Conservation (phyloP, 352 stramenopile species). For the Pseudoperonospora humuli region DNA sequence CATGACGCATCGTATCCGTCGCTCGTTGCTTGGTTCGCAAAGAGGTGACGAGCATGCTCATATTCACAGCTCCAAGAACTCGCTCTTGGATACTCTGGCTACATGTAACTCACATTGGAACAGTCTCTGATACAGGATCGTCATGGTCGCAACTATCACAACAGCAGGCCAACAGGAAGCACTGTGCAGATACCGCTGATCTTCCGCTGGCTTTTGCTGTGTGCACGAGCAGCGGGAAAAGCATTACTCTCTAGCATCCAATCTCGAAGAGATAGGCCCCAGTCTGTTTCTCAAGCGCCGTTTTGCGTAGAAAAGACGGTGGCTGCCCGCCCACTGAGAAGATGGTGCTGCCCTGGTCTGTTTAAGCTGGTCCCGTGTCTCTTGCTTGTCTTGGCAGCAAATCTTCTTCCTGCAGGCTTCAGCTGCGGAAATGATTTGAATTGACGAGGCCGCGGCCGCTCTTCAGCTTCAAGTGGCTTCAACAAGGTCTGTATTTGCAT, state of each 20-base stretch:
- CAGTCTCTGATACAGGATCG: too few relatives aligned
- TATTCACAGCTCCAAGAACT: too few relatives aligned
- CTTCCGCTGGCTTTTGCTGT: constrained; percentile 7
- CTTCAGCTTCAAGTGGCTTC: constrained; percentile 13
- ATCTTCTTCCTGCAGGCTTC: constrained; percentile 15
- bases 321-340: constrained; percentile 7
- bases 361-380: constrained; percentile 3
- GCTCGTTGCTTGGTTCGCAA: too few relatives aligned
- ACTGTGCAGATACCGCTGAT: neutral
- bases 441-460: constrained; percentile 3
- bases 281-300: constrained; percentile 2
- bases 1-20: too few relatives aligned
- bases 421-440: constrained; percentile 23
- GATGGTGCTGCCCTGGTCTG: constrained; percentile 17
- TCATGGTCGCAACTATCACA: too few relatives aligned
- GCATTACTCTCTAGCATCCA: constrained; percentile 8
- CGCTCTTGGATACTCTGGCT: too few relatives aligned
- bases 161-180: neutral
- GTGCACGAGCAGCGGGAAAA: constrained; percentile 1
- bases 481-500: constrained; percentile 11
- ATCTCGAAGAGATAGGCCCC: constrained; percentile 10
- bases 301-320: constrained; percentile 11
- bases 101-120: too few relatives aligned
- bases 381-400: constrained; percentile 4
- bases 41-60: too few relatives aligned